Conservation (phyloP, 805 yeast species). For the Spathaspora boniae region DNA sequence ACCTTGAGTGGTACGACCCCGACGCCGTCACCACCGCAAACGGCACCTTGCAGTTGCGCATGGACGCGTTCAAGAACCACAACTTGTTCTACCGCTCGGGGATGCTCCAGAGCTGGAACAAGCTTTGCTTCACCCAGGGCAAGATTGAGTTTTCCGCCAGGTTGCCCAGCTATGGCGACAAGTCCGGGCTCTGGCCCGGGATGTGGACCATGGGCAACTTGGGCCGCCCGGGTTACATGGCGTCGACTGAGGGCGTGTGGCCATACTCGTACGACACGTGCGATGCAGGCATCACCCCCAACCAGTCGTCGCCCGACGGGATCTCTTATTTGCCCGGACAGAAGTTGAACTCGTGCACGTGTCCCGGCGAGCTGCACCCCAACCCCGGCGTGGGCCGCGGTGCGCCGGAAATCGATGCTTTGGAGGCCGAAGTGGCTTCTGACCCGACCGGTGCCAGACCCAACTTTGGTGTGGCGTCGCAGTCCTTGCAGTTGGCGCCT, state of each 20-base stretch:
- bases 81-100: conserved; percentile 36
- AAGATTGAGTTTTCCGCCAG: conserved; percentile 29
- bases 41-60: conserved; percentile 31
- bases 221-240: conserved; percentile 38
- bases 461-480: conserved; percentile 73
- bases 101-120: conserved; percentile 40
- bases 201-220: conserved; percentile 41
- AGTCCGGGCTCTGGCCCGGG: conserved; percentile 41
- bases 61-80: conserved; percentile 39
- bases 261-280: conserved; percentile 38
- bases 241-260: conserved; percentile 39
- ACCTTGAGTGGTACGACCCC: conserved; percentile 45
- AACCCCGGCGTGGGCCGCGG: conserved; percentile 37
- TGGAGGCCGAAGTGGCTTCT: conserved; percentile 78
- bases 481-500: conserved; percentile 90
- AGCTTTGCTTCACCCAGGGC: conserved; percentile 36
- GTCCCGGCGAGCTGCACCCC: conserved; percentile 37
- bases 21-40: conserved; percentile 39
- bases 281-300: conserved; percentile 40
- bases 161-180: conserved; percentile 34
- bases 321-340: conserved; percentile 40
- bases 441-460: conserved; percentile 18
- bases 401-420: conserved; percentile 74
- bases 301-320: conserved; percentile 40
- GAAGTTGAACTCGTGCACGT: conserved; percentile 30